These are phyloP conservation scores for Pseudogymnoascus pannorum DNA, from an alignment of 2,329 filamentous ascomycete genomes.

Conservation along the genomic window DNA sequence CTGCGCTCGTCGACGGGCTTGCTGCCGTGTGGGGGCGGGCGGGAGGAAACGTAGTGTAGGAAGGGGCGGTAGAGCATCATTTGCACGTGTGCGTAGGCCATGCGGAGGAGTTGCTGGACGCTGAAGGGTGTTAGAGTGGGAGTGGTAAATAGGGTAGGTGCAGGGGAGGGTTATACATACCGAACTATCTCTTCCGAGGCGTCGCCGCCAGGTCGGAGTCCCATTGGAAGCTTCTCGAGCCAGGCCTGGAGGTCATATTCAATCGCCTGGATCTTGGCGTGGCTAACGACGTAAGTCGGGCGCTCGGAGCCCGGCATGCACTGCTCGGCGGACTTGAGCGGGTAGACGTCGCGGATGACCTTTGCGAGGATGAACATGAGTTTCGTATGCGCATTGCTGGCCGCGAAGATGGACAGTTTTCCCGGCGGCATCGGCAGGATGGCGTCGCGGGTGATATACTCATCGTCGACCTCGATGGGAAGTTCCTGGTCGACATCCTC, in stretches of 20 bases:
- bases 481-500: slow-evolving; percentile 62
- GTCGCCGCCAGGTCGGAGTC: slow-evolving; percentile 72
- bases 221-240: slow-evolving; percentile 62
- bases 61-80: slow-evolving; percentile 79
- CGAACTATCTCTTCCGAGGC: slow-evolving; percentile 67
- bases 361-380: slow-evolving; percentile 58
- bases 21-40: slow-evolving; percentile 23
- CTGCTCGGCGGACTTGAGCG: slow-evolving; percentile 49
- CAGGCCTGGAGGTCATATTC: slow-evolving; percentile 57
- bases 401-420: slow-evolving; percentile 51
- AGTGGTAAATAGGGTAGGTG: slow-evolving; percentile 17
- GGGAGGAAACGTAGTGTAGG: slow-evolving; percentile 69
- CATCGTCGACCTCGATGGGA: slow-evolving; percentile 58
- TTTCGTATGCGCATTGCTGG: slow-evolving; percentile 58
- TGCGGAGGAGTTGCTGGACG: slow-evolving; percentile 66
- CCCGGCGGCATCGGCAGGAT: slow-evolving; percentile 49
- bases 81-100: slow-evolving; percentile 77
- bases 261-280: slow-evolving; percentile 55
- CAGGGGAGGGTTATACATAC: slow-evolving; percentile 40
- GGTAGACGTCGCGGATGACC: slow-evolving; percentile 60
- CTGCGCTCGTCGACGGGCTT: slow-evolving; percentile 65
- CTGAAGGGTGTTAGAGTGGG: slow-evolving; percentile 35
- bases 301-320: slow-evolving; percentile 33
- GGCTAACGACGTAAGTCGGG: slow-evolving; percentile 56
- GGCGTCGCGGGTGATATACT: slow-evolving; percentile 54